These are phyloP conservation scores for Rhynchospora tenuis DNA, from an alignment of 176 grass and related monocot species.

Conservation along the genomic window DNA sequence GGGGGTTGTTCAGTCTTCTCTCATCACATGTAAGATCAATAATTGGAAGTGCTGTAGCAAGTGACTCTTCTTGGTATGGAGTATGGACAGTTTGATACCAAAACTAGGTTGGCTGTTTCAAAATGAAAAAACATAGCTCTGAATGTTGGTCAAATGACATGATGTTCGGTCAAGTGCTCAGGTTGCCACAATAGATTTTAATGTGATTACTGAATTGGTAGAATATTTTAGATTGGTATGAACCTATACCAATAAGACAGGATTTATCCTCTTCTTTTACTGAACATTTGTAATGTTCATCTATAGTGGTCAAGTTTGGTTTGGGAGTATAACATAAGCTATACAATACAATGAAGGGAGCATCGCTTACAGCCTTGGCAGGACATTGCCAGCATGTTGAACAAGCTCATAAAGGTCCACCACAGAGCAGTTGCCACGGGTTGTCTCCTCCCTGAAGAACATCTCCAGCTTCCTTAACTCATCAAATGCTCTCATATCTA, in stretches of 20 bases:
- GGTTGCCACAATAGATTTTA: background rate
- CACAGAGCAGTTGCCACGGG: slow-evolving; percentile 68
- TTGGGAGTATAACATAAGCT: background rate
- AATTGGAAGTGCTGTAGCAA: background rate
- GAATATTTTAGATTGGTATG: background rate
- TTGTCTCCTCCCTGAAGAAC: slow-evolving; percentile 97
- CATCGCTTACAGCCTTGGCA: slow-evolving; percentile 80
- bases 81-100: background rate
- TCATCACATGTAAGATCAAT: background rate
- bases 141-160: background rate
- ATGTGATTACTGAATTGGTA: background rate
- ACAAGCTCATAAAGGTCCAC: slow-evolving; percentile 93
- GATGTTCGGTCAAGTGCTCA: background rate
- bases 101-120: background rate
- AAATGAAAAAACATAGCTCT: background rate
- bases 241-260: background rate
- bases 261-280: background rate
- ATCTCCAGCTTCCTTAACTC: slow-evolving; percentile 96
- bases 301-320: background rate
- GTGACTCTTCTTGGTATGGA: background rate
- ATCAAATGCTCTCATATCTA: slow-evolving; percentile 98
- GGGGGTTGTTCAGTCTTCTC: background rate
- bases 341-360: background rate
- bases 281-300: background rate
- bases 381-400: slow-evolving; percentile 88